phyloP scores from a whole-genome alignment of 2,329 filamentous ascomycete species.

The Calonectria ilicicola region DNA sequence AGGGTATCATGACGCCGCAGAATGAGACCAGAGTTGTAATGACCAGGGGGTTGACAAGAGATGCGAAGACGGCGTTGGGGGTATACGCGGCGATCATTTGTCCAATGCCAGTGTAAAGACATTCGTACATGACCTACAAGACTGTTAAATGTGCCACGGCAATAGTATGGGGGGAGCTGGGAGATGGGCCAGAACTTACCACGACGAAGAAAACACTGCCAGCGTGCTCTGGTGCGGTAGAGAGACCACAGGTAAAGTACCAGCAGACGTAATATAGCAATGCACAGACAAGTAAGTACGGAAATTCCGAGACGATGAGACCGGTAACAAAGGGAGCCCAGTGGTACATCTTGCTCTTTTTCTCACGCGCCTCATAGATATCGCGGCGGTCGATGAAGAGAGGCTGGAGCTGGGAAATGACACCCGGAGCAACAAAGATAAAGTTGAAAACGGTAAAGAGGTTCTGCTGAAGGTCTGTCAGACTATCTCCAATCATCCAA shows the following conservation, averaged over 20 bases:
- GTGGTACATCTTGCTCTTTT: slow-evolving; percentile 62
- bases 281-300: slow-evolving; percentile 57
- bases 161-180: no score
- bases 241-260: slow-evolving; percentile 69
- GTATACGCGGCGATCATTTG: background rate
- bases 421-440: no score
- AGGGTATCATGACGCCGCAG: no score
- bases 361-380: slow-evolving; percentile 62
- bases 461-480: no score
- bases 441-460: no score
- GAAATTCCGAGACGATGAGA: slow-evolving; percentile 60
- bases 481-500: no score
- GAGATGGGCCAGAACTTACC: no score
- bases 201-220: slow-evolving; percentile 55
- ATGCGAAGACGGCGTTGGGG: no score
- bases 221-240: slow-evolving; percentile 35
- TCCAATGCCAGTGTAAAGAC: slow-evolving; percentile 65
- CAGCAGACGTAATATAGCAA: slow-evolving; percentile 65
- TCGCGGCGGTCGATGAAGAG: slow-evolving; percentile 61
- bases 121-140: no score
- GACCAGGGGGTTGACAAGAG: no score
- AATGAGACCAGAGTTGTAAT: no score
- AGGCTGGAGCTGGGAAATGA: slow-evolving; percentile 53
- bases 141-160: no score
- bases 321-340: slow-evolving; percentile 70